A percentile compares a stretch with the other conserved stretches of the same genome.
Conservation (phyloP, 2,329 filamentous ascomycete species). For the Diaporthe sp. region DNA sequence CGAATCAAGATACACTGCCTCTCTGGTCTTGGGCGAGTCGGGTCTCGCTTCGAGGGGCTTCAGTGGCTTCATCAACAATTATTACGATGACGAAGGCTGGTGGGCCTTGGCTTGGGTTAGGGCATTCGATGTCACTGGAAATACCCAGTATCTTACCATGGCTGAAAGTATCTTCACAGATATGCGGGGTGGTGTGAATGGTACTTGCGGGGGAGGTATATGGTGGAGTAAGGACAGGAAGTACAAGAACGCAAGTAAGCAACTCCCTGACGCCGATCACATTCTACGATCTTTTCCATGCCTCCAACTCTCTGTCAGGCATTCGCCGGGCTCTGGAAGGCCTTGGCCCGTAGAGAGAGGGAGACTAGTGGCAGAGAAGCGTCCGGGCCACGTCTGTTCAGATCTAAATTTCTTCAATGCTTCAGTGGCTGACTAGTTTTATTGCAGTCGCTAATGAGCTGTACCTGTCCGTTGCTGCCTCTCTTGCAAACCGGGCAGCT, state of each 20-base stretch:
- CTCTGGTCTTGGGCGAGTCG: constrained; percentile 33
- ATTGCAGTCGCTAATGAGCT: constrained; percentile 63
- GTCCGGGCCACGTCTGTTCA: neutral
- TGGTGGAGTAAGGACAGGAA: constrained; percentile 66
- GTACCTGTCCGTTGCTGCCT: constrained; percentile 61
- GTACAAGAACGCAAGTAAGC: constrained; percentile 56
- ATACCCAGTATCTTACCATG: constrained; percentile 58
- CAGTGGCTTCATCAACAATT: constrained; percentile 63
- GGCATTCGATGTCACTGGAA: constrained; percentile 60
- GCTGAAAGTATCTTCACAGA: constrained; percentile 66
- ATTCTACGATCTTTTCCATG: neutral
- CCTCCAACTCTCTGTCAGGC: neutral
- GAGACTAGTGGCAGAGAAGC: neutral
- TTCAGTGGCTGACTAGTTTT: neutral
- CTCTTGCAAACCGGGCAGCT: constrained; percentile 59
- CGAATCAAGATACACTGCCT: constrained; percentile 50
- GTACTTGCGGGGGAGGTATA: constrained; percentile 62
- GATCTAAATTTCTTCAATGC: neutral
- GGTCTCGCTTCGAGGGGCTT: constrained; percentile 47
- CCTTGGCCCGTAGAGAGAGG: neutral
- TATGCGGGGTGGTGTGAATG: constrained; percentile 58
- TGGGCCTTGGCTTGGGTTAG: constrained; percentile 70
- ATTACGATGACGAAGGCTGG: constrained; percentile 72
- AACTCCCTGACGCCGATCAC: neutral
- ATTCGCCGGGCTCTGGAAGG: too few relatives aligned